These are phyloP conservation scores for Parasitella parasitica DNA, from an alignment of 371 early-diverging fungal species.

Conservation along the genomic window DNA sequence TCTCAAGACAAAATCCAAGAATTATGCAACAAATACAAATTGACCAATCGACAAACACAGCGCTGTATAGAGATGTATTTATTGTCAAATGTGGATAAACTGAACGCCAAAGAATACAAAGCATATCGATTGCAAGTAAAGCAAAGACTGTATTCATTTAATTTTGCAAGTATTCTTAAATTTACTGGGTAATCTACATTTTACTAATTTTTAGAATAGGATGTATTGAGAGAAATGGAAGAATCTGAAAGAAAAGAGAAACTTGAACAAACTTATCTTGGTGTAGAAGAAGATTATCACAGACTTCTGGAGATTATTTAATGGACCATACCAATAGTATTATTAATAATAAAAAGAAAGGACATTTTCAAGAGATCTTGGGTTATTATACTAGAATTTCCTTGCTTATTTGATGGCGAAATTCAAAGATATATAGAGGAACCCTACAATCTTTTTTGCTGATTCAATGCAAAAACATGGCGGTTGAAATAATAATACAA, in stretches of 20 bases:
- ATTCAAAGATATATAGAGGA: too few species aligned
- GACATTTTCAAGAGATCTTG: too few species aligned
- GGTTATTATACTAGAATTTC: too few species aligned
- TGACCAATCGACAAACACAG: slow-evolving; percentile 74
- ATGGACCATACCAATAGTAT: too few species aligned
- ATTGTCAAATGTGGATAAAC: slow-evolving; percentile 56
- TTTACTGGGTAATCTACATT: background rate
- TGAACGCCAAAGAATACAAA: slow-evolving; percentile 50
- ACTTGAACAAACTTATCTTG: slow-evolving; percentile 71
- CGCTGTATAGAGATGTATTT: slow-evolving; percentile 79
- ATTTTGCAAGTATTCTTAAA: slow-evolving; percentile 50
- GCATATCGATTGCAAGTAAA: slow-evolving; percentile 81
- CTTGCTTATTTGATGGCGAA: too few species aligned
- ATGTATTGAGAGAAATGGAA: slow-evolving; percentile 64
- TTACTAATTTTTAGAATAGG: slow-evolving; percentile 32
- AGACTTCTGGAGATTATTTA: slow-evolving; percentile 56
- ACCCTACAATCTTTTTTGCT: too few species aligned
- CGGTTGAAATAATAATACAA: too few species aligned
- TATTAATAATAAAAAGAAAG: too few species aligned
- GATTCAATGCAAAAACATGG: too few species aligned
- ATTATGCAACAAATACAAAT: slow-evolving; percentile 53
- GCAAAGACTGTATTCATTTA: slow-evolving; percentile 74
- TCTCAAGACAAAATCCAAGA: slow-evolving; percentile 38
- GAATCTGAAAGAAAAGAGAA: slow-evolving; percentile 66
- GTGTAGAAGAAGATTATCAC: slow-evolving; percentile 80